These are phyloP conservation scores for Cordyceps fumosorosea DNA, from an alignment of 2,329 filamentous ascomycete species.

Conservation along the genomic window DNA sequence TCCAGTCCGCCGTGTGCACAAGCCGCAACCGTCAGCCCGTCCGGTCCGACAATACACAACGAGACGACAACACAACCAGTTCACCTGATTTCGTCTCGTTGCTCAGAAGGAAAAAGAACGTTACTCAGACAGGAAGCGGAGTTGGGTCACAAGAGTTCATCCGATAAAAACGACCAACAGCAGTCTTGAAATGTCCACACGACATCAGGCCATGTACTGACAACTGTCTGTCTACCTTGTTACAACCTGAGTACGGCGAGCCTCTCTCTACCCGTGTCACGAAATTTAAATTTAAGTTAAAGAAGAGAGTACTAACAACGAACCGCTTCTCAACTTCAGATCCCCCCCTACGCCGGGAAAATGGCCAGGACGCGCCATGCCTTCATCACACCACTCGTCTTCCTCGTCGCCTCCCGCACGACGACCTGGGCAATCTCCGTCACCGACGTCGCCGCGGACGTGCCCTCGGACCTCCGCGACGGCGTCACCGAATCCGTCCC, in stretches of 20 bases:
- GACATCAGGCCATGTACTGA: constrained; percentile 1
- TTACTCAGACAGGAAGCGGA: no score
- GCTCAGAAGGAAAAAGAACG: no score
- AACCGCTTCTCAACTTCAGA: constrained; percentile 21
- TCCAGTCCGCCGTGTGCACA: no score
- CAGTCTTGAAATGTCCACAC: background rate
- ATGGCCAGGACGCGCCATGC: constrained; percentile 28
- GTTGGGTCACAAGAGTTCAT: no score
- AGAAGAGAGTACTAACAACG: constrained; percentile 14
- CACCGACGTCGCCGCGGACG: constrained; percentile 17
- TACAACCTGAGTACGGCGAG: background rate
- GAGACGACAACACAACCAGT: no score
- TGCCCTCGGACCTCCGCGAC: constrained; percentile 22
- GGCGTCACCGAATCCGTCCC: constrained; percentile 44
- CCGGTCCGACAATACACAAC: no score
- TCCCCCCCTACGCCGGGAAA: constrained; percentile 23
- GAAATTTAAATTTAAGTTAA: no score
- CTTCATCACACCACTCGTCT: background rate
- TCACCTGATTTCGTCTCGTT: no score
- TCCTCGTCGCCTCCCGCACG: constrained; percentile 9
- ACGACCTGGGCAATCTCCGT: background rate
- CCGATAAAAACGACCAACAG: no score
- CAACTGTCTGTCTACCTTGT: background rate
- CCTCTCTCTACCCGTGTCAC: background rate
- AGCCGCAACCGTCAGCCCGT: no score